Evolutionary conservation across 23 red algal species (phyloP), one percentile per base, ranked within the genome.

Genomic region (Cyanidiococcus yangmingshanensis): DNA sequence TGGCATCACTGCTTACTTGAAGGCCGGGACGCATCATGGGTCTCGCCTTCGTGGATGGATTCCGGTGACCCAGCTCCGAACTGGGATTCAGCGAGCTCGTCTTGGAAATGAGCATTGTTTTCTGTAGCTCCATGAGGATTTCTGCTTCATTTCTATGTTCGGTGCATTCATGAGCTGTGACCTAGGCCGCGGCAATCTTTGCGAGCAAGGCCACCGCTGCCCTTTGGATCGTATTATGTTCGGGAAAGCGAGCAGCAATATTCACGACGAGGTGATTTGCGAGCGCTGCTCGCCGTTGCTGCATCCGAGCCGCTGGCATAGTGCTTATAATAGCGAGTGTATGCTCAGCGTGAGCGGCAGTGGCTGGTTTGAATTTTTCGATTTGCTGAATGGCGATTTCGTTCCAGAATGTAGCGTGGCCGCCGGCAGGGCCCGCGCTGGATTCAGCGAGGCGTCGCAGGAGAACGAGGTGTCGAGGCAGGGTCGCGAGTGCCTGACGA

Each of bases 211-310:
- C 63, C 63, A 71, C 63, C 7, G 63, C 63, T 2, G 21, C n/a
- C 32, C 32, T 12, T 35, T 71, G 63, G n/a, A 71, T 29, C 3
- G 12, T 25, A 71, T 25, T 35, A 2, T 71, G 63, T 17, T 71
- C n/a, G n/a, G 63, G 63, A 35, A 71, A 71, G 63, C 63, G 63
- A 12, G 63, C 7, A 35, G 63, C 63, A 29, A 71, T 71, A 29
- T 71, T 7, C 16, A 71, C 27, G n/a, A 35, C 21, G 27, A 71
- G 15, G 27, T 32, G n/a, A 29, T 35, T 25, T 12, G n/a, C 63
- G 63, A 71, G 27, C 7, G 21, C 63, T 25, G 32, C 32, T 25
- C 63, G 63, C n/a, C 7, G 3, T 2, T 32, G 7, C 27, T 25
- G 21, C 32, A 71, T 25, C 12, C 21, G 32, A 29, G n/a, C n/a